phyloP scores from a whole-genome alignment of 2,329 filamentous ascomycete species.

The Colletotrichum noveboracense region DNA sequence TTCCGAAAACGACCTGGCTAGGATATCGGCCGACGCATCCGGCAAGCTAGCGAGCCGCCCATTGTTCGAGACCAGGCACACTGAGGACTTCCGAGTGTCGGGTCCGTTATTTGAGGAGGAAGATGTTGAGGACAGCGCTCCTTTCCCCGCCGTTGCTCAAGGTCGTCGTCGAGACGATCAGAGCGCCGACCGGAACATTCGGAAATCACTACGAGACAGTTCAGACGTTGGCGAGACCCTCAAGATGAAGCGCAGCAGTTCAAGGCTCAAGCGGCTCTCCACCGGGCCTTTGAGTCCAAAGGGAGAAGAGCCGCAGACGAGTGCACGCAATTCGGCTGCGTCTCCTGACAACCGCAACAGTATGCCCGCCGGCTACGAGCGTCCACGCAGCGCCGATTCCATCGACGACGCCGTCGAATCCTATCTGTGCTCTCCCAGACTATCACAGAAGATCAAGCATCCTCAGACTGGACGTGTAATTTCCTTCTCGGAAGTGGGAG shows the following conservation, averaged over 20 bases:
- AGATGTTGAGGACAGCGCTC: constrained; percentile 67
- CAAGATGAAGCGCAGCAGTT: constrained; percentile 59
- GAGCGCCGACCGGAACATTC: constrained; percentile 49
- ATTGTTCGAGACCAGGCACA: constrained; percentile 22
- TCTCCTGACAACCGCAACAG: constrained; percentile 32
- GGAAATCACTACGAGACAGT: constrained; percentile 54
- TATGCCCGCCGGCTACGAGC: constrained; percentile 65
- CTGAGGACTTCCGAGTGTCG: neutral
- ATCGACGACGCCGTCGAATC: constrained; percentile 87
- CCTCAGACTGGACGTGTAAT: constrained; percentile 87
- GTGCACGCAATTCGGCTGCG: constrained; percentile 11
- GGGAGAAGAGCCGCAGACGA: constrained; percentile 35
- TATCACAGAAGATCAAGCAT: constrained; percentile 88
- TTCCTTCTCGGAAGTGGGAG: constrained; percentile 95
- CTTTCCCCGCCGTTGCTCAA: constrained; percentile 72
- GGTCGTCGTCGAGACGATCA: constrained; percentile 56
- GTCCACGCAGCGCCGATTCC: constrained; percentile 81
- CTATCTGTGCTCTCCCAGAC: constrained; percentile 80
- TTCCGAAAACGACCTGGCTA: constrained; percentile 19
- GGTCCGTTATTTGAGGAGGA: constrained; percentile 25
- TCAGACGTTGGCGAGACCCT: constrained; percentile 52
- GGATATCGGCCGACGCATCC: constrained; percentile 28
- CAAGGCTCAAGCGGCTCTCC: constrained; percentile 65
- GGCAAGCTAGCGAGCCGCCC: constrained; percentile 5
- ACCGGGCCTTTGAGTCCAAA: constrained; percentile 46